Base-by-base conservation (phyloP, 352 stramenopile genomes). In the Phytopythium mirpurense region DNA sequence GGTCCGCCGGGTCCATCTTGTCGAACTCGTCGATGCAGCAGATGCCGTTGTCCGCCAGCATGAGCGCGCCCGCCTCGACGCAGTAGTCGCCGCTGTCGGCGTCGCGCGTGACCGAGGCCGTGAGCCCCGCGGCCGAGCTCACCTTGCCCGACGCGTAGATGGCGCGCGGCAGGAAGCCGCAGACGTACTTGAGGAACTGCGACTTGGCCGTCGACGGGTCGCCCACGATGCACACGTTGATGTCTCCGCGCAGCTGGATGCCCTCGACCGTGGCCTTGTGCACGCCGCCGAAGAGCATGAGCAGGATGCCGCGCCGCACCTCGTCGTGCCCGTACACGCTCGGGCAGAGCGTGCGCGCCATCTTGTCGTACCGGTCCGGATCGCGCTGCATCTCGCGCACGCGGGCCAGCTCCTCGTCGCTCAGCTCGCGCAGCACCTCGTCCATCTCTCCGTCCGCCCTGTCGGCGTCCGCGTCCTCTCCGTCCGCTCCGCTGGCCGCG, bases 101-200 rank as follows among this genome's bases (percentile, higher is more conserved):
- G 63, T 99, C 96, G 43, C 96, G 88, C 10, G 92, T 97, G 43
- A 99, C 94, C 0, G 96, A 96, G 0, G 97, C 98, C 2, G 97
- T 99, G 10, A 99, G 74, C 64, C 98, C 98, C 2, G 98, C 97
- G 34, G 95, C 97, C 0, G 90, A 98, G 72, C 86, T 98, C 23
- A 98, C 97, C 74, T 99, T 99, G 37, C 97, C 97, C 11, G 97
- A 99, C 15, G 97, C 98, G 67, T 99, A 99, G 23, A 99, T 98
- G 23, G 93, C 96, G 11, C 96, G 82, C 19, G 96, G 96, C 31
- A 98, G 60, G 65, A 95, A 89, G 3, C 74, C 68, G 23, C 81
- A 81, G 26, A 99, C 98, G 72, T 99, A 98, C 70, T 99, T 99
- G 46, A 99, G 75, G 37, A 99, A 88, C 76, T 99, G 98, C 18